phyloP scores from a whole-genome alignment of 495 filamentous ascomycete genomes.

The Hypoxylon trugodes region DNA sequence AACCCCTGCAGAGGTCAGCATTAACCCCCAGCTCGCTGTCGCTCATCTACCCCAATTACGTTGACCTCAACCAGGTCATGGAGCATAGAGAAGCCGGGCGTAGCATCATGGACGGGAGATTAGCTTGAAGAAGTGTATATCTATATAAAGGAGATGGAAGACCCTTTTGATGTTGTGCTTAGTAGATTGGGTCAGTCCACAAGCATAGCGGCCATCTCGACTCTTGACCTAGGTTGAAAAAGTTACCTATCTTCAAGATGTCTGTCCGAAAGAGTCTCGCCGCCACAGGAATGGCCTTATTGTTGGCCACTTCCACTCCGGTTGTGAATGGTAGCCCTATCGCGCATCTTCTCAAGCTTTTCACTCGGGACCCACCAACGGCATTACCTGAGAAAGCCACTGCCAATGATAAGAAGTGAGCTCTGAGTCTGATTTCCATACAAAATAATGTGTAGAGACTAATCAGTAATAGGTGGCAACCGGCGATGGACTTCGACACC shows the following conservation, averaged over 20 bases:
- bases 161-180: not conserved
- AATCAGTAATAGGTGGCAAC: constrained; percentile 47
- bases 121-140: constrained; percentile 8
- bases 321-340: constrained; percentile 32
- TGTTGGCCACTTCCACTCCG: constrained; percentile 34
- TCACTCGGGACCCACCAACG: constrained; percentile 37
- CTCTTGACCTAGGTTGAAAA: constrained; percentile 12
- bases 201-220: not conserved
- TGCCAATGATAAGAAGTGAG: constrained; percentile 48
- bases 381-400: constrained; percentile 54
- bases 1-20: constrained; percentile 17
- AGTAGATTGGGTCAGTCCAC: constrained; percentile 2
- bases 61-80: constrained; percentile 2
- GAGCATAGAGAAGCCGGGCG: not conserved
- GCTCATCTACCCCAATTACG: constrained; percentile 10
- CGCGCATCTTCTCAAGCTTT: constrained; percentile 19
- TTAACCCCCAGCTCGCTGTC: constrained; percentile 17
- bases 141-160: constrained; percentile 10
- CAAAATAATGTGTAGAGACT: not conserved
- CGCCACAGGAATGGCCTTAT: constrained; percentile 45
- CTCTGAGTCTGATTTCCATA: not conserved
- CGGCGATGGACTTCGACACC: constrained; percentile 56
- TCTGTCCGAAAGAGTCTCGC: constrained; percentile 45
- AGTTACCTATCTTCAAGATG: constrained; percentile 33
- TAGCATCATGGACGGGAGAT: not conserved